Base-by-base conservation (phyloP, 768 basidiomycete genomes). In the Mycena kentingensis region DNA sequence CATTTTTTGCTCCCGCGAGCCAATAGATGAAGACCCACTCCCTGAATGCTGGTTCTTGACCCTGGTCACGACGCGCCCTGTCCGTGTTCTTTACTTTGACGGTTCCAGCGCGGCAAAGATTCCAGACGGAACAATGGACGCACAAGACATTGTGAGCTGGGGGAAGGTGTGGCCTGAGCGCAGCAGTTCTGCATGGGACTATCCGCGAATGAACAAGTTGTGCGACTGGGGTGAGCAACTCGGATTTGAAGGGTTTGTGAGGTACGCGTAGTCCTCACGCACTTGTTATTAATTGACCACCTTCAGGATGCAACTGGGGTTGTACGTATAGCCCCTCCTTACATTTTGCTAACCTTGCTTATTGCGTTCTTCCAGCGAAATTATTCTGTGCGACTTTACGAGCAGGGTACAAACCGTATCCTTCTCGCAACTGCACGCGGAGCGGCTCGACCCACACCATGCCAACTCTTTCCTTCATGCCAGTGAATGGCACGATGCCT, bases 311-410 rank as follows among this genome's bases (percentile, higher is more conserved):
- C 73, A 78, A 65, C 68, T 73, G 65, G 70, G 76, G 52, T 78
- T 81, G 77, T 78, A 43, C 55, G 76, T 67, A 5, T 22, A n/a
- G 21, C 21, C 31, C 42, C 18, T 5, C 54, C 26, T 41, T 1
- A 18, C 27, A 27, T 50, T 27, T n/a, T 36, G 8, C 25, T 39
- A 4, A 24, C 12, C 22, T 27, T 29, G 37, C 26, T 32, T 22
- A 29, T 42, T 18, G 36, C 44, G n/a, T 7, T 4, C 16, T 36
- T 21, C 4, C 46, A 78, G 77, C 55, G 79, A 80, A 61, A 57
- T 77, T 13, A 77, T 77, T 72, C 63, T 79, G 5, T 80, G 78
- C 52, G 66, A 77, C 50, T 78, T 81, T 57, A 67, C 67, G 1
- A 55, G 64, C 3, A 76, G 76, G 5, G 63, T 79, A 11, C 56